Percentiles rank a stretch among this genome's conserved stretches.
These are phyloP conservation scores for Candida nitratophila DNA, from an alignment of 805 yeast genomes.

Conservation along the genomic window DNA sequence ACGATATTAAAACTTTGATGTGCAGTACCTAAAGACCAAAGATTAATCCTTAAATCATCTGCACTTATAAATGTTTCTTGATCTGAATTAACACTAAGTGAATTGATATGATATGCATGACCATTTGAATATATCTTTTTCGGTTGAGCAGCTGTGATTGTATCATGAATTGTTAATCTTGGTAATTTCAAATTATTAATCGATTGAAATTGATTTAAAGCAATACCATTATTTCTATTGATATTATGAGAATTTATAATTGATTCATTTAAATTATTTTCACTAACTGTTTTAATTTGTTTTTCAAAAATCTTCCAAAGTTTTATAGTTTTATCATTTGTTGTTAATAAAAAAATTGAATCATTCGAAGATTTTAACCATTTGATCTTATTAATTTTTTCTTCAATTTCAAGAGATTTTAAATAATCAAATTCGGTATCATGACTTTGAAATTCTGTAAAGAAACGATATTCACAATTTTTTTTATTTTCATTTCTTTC, in stretches of 20 bases:
- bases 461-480: constrained; percentile 89
- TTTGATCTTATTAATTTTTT: constrained; percentile 93
- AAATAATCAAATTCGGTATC: constrained; percentile 98
- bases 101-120: constrained; percentile 96
- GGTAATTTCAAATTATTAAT: constrained; percentile 64
- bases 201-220: constrained; percentile 9
- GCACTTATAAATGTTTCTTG: constrained; percentile 91
- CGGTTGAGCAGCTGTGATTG: constrained; percentile 91
- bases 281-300: constrained; percentile 85
- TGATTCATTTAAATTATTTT: constrained; percentile 66
- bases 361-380: constrained; percentile 88
- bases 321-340: constrained; percentile 98
- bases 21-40: constrained; percentile 92
- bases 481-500: constrained; percentile 75
- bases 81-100: constrained; percentile 90
- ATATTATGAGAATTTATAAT: not conserved
- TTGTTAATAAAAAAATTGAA: constrained; percentile 83
- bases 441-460: constrained; percentile 95
- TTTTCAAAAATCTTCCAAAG: constrained; percentile 94
- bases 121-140: constrained; percentile 89
- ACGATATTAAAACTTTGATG: constrained; percentile 96
- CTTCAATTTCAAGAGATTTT: constrained; percentile 94
- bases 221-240: not conserved
- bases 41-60: constrained; percentile 90
- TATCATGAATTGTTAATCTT: constrained; percentile 86